Evolutionary conservation across 768 basidiomycete species (phyloP), one percentile per base, ranked within the genome.

Genomic region (Calocera viscosa): DNA sequence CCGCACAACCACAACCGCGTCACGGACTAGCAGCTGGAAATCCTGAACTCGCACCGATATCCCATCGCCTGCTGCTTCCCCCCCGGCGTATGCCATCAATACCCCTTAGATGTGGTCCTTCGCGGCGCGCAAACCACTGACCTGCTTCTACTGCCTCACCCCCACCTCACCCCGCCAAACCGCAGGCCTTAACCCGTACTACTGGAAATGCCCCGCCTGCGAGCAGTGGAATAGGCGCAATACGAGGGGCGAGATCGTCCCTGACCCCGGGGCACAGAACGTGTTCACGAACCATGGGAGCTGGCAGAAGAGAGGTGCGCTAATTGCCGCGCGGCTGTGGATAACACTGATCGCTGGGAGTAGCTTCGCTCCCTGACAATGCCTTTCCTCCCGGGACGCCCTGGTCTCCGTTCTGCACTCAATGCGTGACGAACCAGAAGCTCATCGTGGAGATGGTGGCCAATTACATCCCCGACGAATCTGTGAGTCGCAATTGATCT

Each of bases 391-490:
- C 53, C 14, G 53, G 53, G 30, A 60, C 53, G 22, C 53, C 53
- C 2, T 60, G 53, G 53, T 60, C 53, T 34, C 60, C 65, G 8
- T 94, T 95, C 78, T 97, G 94, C 76, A 86, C 88, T 71, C 84
- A 84, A 7, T 96, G 94, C 75, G 86, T 88, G 71, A 90, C 91
- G n/a, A 97, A 97, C 76, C 94, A 96, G 73, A 87, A 86, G 79
- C 82, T 97, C 40, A 79, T 92, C 65, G 79, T 90, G 68, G 91
- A 93, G 75, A 83, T 97, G 66, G 78, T 97, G 34, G 89, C 93
- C 17, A 93, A 89, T 72, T 97, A 94, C 75, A 82, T 95, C 0
- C 93, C 93, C 11, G 77, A 84, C 28, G 82, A 85, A n/a, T 82
- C 83, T 68, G 92, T 92, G 73, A 71, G 87, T 79, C 43, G 38